Percentiles rank a stretch among this genome's conserved stretches.
Evolutionary conservation across 2,329 filamentous ascomycete species (phyloP).

Genomic region (Botryotinia calthae): DNA sequence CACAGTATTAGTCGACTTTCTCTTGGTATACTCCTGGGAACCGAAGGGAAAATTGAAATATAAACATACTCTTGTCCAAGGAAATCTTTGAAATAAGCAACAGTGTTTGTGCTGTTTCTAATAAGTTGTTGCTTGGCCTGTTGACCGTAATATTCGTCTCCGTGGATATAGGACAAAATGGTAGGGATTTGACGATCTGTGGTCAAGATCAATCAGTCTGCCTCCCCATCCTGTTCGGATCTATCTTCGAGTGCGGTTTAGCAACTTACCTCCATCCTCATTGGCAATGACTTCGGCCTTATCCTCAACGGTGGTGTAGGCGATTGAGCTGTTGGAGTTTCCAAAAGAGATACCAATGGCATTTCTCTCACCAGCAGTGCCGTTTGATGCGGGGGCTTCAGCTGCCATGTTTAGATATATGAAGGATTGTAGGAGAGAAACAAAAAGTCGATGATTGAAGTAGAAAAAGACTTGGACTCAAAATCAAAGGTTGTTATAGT

Average conservation of each 20-base stretch:
- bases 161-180: slow-evolving; percentile 88
- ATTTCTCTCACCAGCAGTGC: slow-evolving; percentile 49
- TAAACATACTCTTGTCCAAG: slow-evolving; percentile 79
- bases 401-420: slow-evolving; percentile 34
- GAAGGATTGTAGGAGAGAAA: background rate
- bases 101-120: slow-evolving; percentile 87
- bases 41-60: background rate
- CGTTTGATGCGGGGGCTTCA: slow-evolving; percentile 30
- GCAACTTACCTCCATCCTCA: slow-evolving; percentile 83
- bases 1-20: slow-evolving; percentile 23
- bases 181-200: slow-evolving; percentile 95
- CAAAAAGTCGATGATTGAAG: background rate
- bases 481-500: slow-evolving; percentile 17
- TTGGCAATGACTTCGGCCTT: slow-evolving; percentile 98
- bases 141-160: slow-evolving; percentile 93
- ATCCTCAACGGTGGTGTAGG: slow-evolving; percentile 87
- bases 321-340: slow-evolving; percentile 98
- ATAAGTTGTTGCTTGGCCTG: slow-evolving; percentile 94
- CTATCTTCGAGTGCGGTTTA: background rate
- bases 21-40: background rate
- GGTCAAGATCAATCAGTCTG: slow-evolving; percentile 26
- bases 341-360: slow-evolving; percentile 97
- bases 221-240: background rate
- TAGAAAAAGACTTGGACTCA: slow-evolving; percentile 3
- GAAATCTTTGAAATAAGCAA: slow-evolving; percentile 95